A percentile compares a stretch with the other conserved stretches of the same genome.
phyloP scores from a whole-genome alignment of 345 rosid species.

The Eucalyptus leucophloia region DNA sequence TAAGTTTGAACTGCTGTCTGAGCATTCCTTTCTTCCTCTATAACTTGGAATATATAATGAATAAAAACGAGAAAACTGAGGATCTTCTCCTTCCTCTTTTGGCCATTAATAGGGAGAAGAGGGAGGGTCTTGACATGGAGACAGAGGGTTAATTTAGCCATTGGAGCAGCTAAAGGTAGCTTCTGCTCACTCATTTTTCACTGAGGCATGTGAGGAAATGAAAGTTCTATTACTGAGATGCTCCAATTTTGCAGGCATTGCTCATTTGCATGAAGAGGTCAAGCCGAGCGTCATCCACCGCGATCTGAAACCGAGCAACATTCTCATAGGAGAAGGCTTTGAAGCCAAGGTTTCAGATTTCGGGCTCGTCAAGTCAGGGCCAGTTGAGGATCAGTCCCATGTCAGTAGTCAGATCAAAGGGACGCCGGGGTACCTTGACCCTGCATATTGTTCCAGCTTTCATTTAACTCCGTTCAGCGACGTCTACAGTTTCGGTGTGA shows the following conservation, averaged over 20 bases:
- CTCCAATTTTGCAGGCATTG: conserved; percentile 26
- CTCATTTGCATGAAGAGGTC: conserved; percentile 42
- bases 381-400: conserved; percentile 38
- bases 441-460: conserved; percentile 40
- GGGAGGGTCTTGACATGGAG: conserved; percentile 39
- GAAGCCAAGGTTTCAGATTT: conserved; percentile 59
- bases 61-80: not conserved
- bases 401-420: conserved; percentile 55
- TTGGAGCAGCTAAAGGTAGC: conserved; percentile 55
- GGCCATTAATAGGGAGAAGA: conserved; percentile 17
- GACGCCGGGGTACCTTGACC: conserved; percentile 62
- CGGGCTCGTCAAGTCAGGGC: conserved; percentile 43
- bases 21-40: not conserved
- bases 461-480: conserved; percentile 47
- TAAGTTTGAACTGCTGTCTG: not conserved
- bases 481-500: conserved; percentile 53
- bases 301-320: conserved; percentile 56
- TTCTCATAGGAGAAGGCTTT: conserved; percentile 32
- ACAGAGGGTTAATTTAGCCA: conserved; percentile 45
- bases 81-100: not conserved
- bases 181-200: not conserved
- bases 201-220: not conserved
- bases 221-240: not conserved
- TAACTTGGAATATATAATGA: not conserved
- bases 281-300: conserved; percentile 51